Conservation (phyloP, 2,329 filamentous ascomycete species). For the Endoconidiophora laricicola region DNA sequence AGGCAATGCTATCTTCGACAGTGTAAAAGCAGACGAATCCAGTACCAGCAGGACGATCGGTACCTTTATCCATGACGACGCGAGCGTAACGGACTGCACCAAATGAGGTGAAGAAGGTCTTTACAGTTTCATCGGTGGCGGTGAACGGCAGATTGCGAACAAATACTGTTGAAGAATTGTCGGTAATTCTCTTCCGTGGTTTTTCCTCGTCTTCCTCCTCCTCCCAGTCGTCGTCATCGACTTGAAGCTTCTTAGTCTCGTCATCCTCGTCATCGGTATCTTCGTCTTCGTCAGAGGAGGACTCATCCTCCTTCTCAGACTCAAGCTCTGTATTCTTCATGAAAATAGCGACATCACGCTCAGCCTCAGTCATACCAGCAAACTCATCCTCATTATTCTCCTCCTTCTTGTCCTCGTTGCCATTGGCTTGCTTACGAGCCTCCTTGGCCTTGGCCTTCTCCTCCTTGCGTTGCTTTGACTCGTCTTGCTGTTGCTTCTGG, state of each 20-base stretch:
- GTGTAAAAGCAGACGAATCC: constrained; percentile 90
- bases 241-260: constrained; percentile 14
- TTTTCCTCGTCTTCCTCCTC: constrained; percentile 32
- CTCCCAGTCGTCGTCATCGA: constrained; percentile 25
- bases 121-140: constrained; percentile 63
- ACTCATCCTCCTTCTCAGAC: constrained; percentile 34
- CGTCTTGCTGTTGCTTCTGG: constrained; percentile 42
- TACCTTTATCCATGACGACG: constrained; percentile 73
- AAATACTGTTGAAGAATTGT: constrained; percentile 69
- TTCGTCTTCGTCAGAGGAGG: constrained; percentile 27
- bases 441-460: constrained; percentile 21
- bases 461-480: constrained; percentile 18
- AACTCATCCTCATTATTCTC: constrained; percentile 16
- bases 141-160: constrained; percentile 89
- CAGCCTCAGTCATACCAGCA: constrained; percentile 20
- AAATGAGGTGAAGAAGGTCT: constrained; percentile 75
- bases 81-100: constrained; percentile 80
- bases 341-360: constrained; percentile 31
- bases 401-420: constrained; percentile 27
- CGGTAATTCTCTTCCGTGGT: constrained; percentile 30
- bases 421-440: constrained; percentile 15
- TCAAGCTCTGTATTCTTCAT: constrained; percentile 42
- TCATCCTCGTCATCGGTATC: constrained; percentile 29
- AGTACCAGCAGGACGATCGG: constrained; percentile 76
- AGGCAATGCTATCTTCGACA: constrained; percentile 55